Base-by-base conservation (phyloP, 352 stramenopile genomes). In the Pythium sukuiense region DNA sequence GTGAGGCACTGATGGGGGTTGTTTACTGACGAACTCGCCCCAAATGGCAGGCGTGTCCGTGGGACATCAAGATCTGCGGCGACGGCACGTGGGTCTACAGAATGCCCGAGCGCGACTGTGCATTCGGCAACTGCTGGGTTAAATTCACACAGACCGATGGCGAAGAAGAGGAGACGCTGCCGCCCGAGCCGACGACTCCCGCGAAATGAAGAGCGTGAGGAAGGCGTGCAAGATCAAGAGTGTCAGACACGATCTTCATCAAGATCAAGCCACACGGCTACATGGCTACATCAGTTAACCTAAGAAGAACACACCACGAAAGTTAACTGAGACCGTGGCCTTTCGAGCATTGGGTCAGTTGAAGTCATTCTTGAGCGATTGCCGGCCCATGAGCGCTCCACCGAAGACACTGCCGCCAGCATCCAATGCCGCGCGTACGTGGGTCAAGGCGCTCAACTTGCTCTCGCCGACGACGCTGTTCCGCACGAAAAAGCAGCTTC, bases 1-100 rank as follows among this genome's bases (percentile, higher is more conserved):
- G 20, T 24, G 20, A 24, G 20, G 20, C 20, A 24, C 20, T 24
- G 20, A 24, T 24, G 20, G 20, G 20, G 20, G 20, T 24, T 24
- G 20, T 24, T 24, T 24, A 24, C 20, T 24, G 20, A 24, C 20
- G 20, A 24, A 24, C 20, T 24, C 20, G 32, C 6, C 35, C 11
- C 18, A 48, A 7, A 8, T 24, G 14, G 16, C 45, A 91, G 83
- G 70, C 71, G 12, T 91, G 83, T 59, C 45, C 74, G 52, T 89
- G 79, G 83, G 80, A 88, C 59, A 62, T 89, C 54, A 80, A 78
- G 52, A 73, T 91, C 37, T 91, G 83, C 27, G 66, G 55, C 30
- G 80, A 91, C 62, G 80, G 80, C 54, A 88, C 80, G 57, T 91
- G 83, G 83, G 79, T 88, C 16, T 87, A 89, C 43, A 72, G 80